phyloP scores from a whole-genome alignment of 345 rosid species.

The Citrus glauca region DNA sequence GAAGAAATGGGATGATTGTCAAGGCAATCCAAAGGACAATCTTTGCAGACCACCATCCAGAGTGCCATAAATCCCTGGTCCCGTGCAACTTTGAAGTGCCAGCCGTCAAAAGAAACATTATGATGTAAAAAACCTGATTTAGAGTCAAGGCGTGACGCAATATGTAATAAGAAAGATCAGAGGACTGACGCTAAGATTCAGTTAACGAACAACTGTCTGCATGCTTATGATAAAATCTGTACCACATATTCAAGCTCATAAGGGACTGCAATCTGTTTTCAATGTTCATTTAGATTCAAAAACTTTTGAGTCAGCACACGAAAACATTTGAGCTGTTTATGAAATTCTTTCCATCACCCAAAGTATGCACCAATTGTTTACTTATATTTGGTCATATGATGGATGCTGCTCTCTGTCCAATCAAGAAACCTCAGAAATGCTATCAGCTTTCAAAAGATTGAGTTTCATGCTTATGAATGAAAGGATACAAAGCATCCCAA shows the following conservation, averaged over 20 bases:
- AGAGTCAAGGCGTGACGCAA: conserved; percentile 28
- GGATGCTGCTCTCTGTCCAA: neutral
- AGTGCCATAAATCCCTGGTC: conserved; percentile 79
- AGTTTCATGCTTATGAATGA: neutral
- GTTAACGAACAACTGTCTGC: neutral
- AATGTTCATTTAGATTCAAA: neutral
- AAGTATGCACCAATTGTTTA: neutral
- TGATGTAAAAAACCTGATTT: conserved; percentile 54
- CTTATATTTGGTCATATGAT: neutral
- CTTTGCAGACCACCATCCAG: conserved; percentile 93
- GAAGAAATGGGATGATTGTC: conserved; percentile 58
- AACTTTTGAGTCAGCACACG: too few relatives aligned
- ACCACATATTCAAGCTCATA: neutral
- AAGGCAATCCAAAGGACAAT: conserved; percentile 58
- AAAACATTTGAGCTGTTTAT: neutral
- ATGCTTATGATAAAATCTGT: neutral
- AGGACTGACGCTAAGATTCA: neutral
- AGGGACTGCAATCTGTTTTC: neutral
- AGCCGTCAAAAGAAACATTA: conserved; percentile 75
- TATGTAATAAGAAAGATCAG: neutral
- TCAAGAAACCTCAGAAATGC: neutral
- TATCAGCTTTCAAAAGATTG: neutral
- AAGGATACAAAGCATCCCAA: conserved; percentile 98
- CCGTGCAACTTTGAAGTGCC: conserved; percentile 57
- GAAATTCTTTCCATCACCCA: neutral